These are phyloP conservation scores for Rosa persica DNA, from an alignment of 306 rosid genomes.

Conservation along the genomic window DNA sequence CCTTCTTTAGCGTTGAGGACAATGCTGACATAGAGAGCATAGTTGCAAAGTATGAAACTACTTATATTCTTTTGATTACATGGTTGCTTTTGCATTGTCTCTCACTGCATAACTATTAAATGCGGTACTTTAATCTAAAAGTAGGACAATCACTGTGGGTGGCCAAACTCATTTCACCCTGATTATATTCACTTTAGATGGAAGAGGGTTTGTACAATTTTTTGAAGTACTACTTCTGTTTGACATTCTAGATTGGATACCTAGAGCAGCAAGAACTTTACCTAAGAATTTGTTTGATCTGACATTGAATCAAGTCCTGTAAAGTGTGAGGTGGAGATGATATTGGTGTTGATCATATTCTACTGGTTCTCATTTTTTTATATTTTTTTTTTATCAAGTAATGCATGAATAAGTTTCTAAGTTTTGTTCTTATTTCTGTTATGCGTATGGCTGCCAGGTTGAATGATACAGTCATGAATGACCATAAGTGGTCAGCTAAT, in stretches of 20 bases:
- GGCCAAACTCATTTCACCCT: too few relatives aligned
- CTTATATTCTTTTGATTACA: not conserved
- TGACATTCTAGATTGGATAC: not conserved
- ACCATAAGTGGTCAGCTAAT: constrained; percentile 17
- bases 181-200: not conserved
- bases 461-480: constrained; percentile 18
- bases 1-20: constrained; percentile 14
- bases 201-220: not conserved
- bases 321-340: not conserved
- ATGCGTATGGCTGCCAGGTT: constrained; percentile 17
- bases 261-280: not conserved
- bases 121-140: not conserved
- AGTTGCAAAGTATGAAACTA: constrained; percentile 24
- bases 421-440: not conserved
- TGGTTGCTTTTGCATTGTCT: not conserved
- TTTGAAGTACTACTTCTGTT: not conserved
- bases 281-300: not conserved
- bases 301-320: not conserved
- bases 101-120: not conserved
- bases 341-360: not conserved
- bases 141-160: not conserved
- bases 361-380: not conserved
- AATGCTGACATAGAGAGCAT: not conserved
- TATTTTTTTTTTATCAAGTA: not conserved
- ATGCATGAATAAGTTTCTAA: not conserved